Evolutionary conservation across 805 yeast species (phyloP).

Genomic region (Jamesozyma jinghongensis): DNA sequence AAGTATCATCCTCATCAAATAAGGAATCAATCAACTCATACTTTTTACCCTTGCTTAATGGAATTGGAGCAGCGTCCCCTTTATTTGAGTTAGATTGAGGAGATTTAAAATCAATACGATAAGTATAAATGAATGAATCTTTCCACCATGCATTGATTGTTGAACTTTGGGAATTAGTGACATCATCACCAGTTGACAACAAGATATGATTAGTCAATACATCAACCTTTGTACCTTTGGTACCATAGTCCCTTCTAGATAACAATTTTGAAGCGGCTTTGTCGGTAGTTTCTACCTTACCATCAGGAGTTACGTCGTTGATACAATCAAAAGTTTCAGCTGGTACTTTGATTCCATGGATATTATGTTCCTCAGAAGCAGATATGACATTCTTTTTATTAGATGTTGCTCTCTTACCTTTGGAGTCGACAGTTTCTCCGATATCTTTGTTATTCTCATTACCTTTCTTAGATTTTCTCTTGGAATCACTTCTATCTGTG

Average conservation of each 20-base stretch:
- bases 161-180: slow-evolving; percentile 1
- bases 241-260: slow-evolving; percentile 22
- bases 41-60: slow-evolving; percentile 15
- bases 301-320: too few species aligned
- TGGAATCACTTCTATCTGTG: too few species aligned
- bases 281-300: too few species aligned
- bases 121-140: slow-evolving; percentile 13
- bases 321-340: too few species aligned
- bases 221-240: slow-evolving; percentile 19
- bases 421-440: too few species aligned
- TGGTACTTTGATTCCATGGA: too few species aligned
- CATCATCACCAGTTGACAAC: slow-evolving; percentile 13
- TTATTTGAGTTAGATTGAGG: not conserved
- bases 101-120: slow-evolving; percentile 13
- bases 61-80: slow-evolving; percentile 10
- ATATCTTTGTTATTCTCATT: too few species aligned
- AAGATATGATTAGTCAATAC: slow-evolving; percentile 16
- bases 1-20: slow-evolving; percentile 15
- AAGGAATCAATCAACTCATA: slow-evolving; percentile 14
- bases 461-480: too few species aligned
- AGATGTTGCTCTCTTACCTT: too few species aligned
- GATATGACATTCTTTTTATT: too few species aligned
- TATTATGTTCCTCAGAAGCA: too few species aligned
- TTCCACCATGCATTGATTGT: slow-evolving; percentile 16
- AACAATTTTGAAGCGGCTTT: too few species aligned